Evolutionary conservation across 106 monocot species (phyloP).

Genomic region (Phalaenopsis aphrodite): DNA sequence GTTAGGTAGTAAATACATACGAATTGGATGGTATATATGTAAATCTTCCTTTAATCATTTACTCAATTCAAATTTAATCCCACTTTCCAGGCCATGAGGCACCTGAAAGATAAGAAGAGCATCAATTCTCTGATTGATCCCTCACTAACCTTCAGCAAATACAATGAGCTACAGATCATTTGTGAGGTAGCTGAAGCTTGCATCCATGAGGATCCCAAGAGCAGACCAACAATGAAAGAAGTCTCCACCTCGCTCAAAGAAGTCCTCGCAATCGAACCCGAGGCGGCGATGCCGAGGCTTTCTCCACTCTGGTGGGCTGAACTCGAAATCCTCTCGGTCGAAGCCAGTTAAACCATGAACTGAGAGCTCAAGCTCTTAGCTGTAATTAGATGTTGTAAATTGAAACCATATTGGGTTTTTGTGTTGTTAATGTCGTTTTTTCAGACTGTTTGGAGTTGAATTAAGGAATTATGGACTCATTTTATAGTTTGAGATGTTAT

Average conservation of each 20-base stretch:
- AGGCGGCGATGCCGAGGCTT: slow-evolving; percentile 60
- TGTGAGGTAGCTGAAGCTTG: slow-evolving; percentile 62
- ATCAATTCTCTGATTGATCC: slow-evolving; percentile 56
- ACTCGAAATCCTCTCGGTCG: slow-evolving; percentile 92
- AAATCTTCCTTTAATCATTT: too few species aligned
- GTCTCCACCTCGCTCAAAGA: slow-evolving; percentile 33
- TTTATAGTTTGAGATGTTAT: too few species aligned
- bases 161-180: slow-evolving; percentile 49
- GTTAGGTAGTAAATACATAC: too few species aligned
- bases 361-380: background rate
- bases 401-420: background rate
- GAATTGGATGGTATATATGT: too few species aligned
- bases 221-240: slow-evolving; percentile 67
- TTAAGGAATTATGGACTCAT: background rate
- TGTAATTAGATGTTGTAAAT: background rate
- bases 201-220: slow-evolving; percentile 41
- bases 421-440: background rate
- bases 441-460: background rate
- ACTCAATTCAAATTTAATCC: too few species aligned
- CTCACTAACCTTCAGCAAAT: slow-evolving; percentile 46
- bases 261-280: slow-evolving; percentile 51
- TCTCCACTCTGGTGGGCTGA: slow-evolving; percentile 99
- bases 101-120: slow-evolving; percentile 33
- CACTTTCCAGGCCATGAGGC: slow-evolving; percentile 45
- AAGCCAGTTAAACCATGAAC: slow-evolving; percentile 50